Evolutionary conservation across 192 early-diverging fungal species (phyloP), one percentile per base, ranked within the genome.

Genomic region (Coemansia sp.): DNA sequence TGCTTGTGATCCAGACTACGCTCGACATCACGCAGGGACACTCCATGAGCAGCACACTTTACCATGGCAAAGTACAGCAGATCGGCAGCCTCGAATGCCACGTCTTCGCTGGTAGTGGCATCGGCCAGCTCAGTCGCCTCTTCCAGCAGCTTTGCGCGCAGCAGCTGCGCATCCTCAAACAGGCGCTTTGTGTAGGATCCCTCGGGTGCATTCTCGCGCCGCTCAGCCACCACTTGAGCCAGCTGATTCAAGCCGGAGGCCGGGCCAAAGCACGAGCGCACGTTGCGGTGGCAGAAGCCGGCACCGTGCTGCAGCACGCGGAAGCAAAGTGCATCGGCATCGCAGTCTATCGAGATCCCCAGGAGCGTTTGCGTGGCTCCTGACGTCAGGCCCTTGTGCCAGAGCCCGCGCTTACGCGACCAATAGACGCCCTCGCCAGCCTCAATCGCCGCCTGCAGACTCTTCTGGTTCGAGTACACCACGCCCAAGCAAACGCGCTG

Each of bases 21-120:
- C 67, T 97, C 95, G 11, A 99, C 76, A 63, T 99, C 96, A 2
- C 83, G 58, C 38, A 99, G 73, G 8, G 75, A 69, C 2, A 97
- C 93, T 31, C 90, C 93, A 30, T 82, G 77, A 40, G 85, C 82
- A 0, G 89, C 83, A 70, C 92, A 93, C 61, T 91, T 93, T 50
- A 83, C 84, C 57, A 99, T 71, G 6, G 92, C 86, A 81, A 99
- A 99, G 79, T 96, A 99, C 52, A 99, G 82, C 51, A 97, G 64
- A 67, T 99, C 96, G 12, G 96, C 95, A 7, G 93, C 88, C 73
- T 99, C 94, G 82, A 88, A 94, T 3, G 94, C 92, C 69, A 97
- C 86, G 6, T 97, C 90, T 11, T 86, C 85, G 36, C 79, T 70
- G 0, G 59, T 71, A 2, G 60, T 79, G 38, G 96, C 93, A 17